Base-by-base conservation (phyloP, 495 filamentous ascomycete genomes). In the Saxophila tyrrhenica region DNA sequence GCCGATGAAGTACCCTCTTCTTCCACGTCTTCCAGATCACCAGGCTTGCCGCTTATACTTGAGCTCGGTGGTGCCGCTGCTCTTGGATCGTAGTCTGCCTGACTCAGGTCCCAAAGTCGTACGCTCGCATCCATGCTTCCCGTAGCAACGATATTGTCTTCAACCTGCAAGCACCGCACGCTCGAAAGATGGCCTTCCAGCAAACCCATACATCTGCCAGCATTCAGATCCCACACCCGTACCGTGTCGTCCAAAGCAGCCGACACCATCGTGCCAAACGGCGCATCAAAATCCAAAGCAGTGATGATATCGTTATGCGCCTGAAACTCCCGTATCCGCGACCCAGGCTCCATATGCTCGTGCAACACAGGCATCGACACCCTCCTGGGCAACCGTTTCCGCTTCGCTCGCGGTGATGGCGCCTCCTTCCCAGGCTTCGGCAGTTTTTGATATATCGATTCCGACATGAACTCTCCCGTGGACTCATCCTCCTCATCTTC, bases 91-190 rank as follows among this genome's bases (percentile, higher is more conserved):
- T 82, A 76, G 51, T 86, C 79, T 22, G 81, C 82, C 41, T 76
- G 77, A 62, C 77, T 83, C 39, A 99, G 69, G 75, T 99, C 92
- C 92, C 92, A 99, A 20, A 99, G 71, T 24, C 86, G 81, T 55
- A 99, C 91, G 0, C 90, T 91, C 8, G 92, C 92, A 67, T 99
- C 92, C 81, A 90, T 89, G 7, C 87, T 94, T 24, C 92, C 92
- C 11, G 92, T 97, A 17, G 89, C 91, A 11, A 95, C 83, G 55
- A 99, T 82, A 67, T 94, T 96, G 60, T 96, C 92, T 64, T 97
- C 88, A 5, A 97, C 83, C 65, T 99, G 94, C 15, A 99, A 72
- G 50, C 89, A 84, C 16, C 92, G 80, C 32, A 99, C 94, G 0
- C 92, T 95, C 17, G 90, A 90, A 35, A 94, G 86, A 63, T 99